Evolutionary conservation across 768 basidiomycete genomes (phyloP).

Genomic region (Suillus placidus): DNA sequence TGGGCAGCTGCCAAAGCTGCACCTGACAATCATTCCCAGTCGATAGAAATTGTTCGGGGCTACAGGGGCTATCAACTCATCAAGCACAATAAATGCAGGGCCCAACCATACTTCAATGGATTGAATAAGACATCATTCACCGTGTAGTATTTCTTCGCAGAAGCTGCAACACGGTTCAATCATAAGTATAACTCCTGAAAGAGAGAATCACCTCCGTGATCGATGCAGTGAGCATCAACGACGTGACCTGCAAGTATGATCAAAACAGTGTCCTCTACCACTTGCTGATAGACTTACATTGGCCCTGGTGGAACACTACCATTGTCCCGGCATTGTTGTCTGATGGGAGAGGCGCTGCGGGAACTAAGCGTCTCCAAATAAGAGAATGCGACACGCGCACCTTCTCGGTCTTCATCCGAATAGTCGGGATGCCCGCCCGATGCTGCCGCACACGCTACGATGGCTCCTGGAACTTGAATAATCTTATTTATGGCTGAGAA

Average conservation of each 20-base stretch:
- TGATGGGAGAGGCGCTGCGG: slow-evolving; percentile 38
- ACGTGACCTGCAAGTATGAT: neutral
- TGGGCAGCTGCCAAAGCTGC: slow-evolving; percentile 43
- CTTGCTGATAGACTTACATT: slow-evolving; percentile 18
- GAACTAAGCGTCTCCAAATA: neutral
- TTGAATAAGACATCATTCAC: slow-evolving; percentile 60
- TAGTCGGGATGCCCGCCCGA: slow-evolving; percentile 47
- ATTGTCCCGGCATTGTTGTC: slow-evolving; percentile 54
- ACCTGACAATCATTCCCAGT: slow-evolving; percentile 50
- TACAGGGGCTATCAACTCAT: slow-evolving; percentile 23
- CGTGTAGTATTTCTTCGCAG: slow-evolving; percentile 48
- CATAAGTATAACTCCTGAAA: neutral
- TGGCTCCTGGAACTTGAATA: slow-evolving; percentile 44
- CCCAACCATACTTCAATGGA: slow-evolving; percentile 44
- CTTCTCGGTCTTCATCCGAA: slow-evolving; percentile 18
- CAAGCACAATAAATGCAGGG: slow-evolving; percentile 10
- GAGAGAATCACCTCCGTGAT: neutral
- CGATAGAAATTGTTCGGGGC: slow-evolving; percentile 45
- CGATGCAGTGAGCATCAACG: slow-evolving; percentile 5
- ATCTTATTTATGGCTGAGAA: slow-evolving; percentile 53
- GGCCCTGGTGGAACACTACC: slow-evolving; percentile 41
- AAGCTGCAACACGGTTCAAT: slow-evolving; percentile 14
- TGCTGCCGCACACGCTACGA: slow-evolving; percentile 50
- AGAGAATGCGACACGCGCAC: neutral
- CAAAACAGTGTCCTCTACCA: neutral